Base-by-base conservation (phyloP, 495 filamentous ascomycete species). In the Lindgomyces ingoldianus region DNA sequence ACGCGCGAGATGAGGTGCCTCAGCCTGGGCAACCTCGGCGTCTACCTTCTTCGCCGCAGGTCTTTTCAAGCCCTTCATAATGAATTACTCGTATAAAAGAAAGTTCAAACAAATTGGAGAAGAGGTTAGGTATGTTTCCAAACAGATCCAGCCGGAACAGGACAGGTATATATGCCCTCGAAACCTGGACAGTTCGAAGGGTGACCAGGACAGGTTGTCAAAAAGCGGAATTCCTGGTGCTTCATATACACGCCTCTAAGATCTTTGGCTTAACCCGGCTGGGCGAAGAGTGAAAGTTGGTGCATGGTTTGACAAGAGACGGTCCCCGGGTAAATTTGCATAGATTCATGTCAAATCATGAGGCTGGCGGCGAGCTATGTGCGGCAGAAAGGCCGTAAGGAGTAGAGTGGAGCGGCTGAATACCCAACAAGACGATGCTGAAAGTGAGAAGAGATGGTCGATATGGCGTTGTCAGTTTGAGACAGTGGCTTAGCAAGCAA, bases 1-100 rank as follows among this genome's bases (percentile, higher is more conserved):
- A 41, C 79, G 73, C 65, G 84, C 80, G 62, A 88, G 84, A 46
- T 79, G 74, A 18, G 83, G 84, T 4, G 77, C 74, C 65, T 84
- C 82, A 49, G 75, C 76, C 45, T 62, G 58, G 1, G 59, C 64
- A 30, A 59, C 21, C 33, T 63, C 59, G n/a, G 48, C 55, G 21
- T 68, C 65, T 1, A 8, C 25, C 52, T 47, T 63, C 51, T 47
- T 57, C 26, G 27, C 42, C 8, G 42, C 22, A 30, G 24, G 21
- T 19, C 30, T 49, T n/a, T n/a, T n/a, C n/a, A n/a, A n/a, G n/a
- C n/a, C n/a, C 25, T 51, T 51, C 64, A 67, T 61, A 25, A 14
- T 60, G 39, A 25, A 50, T 24, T 48, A 39, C 29, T 55, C 24
- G 39, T 24, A 48, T 21, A 16, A 36, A 36, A 10, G 11, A 36